Evolutionary conservation across 2,329 filamentous ascomycete genomes (phyloP), one percentile per base, ranked within the genome.

Genomic region (Phyllosticta capitalensis): DNA sequence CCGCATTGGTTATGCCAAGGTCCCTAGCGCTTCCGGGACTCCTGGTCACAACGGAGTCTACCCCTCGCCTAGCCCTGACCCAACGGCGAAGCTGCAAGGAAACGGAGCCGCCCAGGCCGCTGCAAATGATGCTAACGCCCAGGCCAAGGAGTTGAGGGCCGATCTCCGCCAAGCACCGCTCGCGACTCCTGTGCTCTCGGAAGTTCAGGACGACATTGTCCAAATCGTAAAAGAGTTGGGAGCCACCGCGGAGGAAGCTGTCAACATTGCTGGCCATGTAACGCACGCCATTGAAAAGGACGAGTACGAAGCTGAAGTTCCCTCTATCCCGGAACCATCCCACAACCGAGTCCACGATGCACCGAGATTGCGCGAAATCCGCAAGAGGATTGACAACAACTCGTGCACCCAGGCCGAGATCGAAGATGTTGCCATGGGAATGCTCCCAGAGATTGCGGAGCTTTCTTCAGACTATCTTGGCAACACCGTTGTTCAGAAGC

Each of bases 401-500:
- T 89, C 88, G 61, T 86, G 92, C 72, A 88, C 89, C 1, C 83
- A 88, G 62, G 80, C 86, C 19, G 94, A 99, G 73, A 95, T 97
- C 65, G 94, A 99, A 74, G 87, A 86, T 64, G 95, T 94, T 63
- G 94, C 94, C 49, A 81, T 89, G 62, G 89, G 90, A 63, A 99
- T 99, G 94, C 83, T 99, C 17, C 90, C 92, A 9, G 94, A 99
- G 72, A 94, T 99, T 70, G 90, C 92, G 3, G 94, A 99, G 74
- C 80, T 99, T 22, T 83, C 94, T 2, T 96, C 92, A 0, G 94
- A 99, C 74, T 99, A 99, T 68, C 83, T 99, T 30, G 94, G 94
- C 66, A 99, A 99, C 76, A 99, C 94, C 0, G 94, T 99, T n/a
- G 92, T 99, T 19, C 94, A 99, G 76, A 99, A 99, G 76, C 79